Evolutionary conservation across 202 grass and related monocot species (phyloP).

Genomic region (Setaria italica): DNA sequence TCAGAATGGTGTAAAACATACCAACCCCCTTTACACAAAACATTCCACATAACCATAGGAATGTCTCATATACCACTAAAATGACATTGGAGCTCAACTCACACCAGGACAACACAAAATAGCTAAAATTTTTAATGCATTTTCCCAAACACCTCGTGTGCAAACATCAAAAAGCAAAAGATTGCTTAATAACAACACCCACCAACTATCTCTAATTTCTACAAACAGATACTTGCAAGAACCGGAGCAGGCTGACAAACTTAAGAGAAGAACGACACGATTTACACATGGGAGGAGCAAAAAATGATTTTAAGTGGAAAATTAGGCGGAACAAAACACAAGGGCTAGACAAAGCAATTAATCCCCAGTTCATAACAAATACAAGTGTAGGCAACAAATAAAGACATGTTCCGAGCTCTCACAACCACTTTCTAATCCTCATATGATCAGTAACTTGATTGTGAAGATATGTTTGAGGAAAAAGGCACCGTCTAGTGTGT

Average conservation of each 20-base stretch:
- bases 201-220: not conserved
- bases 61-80: not conserved
- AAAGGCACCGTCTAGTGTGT: too few species aligned
- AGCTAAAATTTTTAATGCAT: not conserved
- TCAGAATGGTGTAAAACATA: constrained; percentile 39
- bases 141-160: not conserved
- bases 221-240: not conserved
- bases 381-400: constrained; percentile 7
- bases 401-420: not conserved
- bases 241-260: not conserved
- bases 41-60: constrained; percentile 5
- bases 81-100: not conserved
- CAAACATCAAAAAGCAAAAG: not conserved
- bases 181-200: not conserved
- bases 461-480: not conserved
- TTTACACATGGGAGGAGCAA: not conserved
- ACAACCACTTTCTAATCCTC: not conserved
- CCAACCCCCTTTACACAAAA: constrained; percentile 13
- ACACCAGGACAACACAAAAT: not conserved
- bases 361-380: not conserved
- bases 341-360: not conserved
- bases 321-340: not conserved
- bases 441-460: not conserved
- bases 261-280: not conserved
- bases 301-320: not conserved